These are phyloP conservation scores for Ascoidea asiatica DNA, from an alignment of 805 yeast genomes.

Conservation along the genomic window DNA sequence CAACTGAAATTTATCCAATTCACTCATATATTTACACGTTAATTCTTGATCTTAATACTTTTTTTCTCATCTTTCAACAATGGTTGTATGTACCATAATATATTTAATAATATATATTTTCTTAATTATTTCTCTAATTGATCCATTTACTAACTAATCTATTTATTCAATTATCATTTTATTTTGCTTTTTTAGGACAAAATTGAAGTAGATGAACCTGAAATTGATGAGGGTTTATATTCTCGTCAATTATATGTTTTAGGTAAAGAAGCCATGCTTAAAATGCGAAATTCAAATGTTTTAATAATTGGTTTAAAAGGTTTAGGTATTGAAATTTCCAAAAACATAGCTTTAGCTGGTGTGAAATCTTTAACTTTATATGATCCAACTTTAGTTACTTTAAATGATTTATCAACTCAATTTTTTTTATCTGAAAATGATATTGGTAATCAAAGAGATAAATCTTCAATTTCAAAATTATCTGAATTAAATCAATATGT, in stretches of 20 bases:
- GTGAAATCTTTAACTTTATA: conserved; percentile 80
- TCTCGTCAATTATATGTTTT: conserved; percentile 93
- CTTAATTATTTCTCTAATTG: too few species aligned
- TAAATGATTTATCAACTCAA: conserved; percentile 77
- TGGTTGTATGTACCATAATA: too few species aligned
- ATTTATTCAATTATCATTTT: too few species aligned
- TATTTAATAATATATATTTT: too few species aligned
- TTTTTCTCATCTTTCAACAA: too few species aligned
- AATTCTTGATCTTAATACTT: too few species aligned
- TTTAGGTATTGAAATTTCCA: conserved; percentile 90
- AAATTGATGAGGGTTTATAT: conserved; percentile 87
- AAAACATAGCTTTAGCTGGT: conserved; percentile 93
- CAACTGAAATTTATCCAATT: too few species aligned
- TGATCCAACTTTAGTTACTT: conserved; percentile 59
- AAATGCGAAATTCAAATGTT: conserved; percentile 91
- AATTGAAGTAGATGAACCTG: conserved; percentile 12
- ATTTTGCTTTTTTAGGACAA: too few species aligned
- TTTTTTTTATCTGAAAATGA: conserved; percentile 66
- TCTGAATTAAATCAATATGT: conserved; percentile 84
- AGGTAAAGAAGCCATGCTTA: conserved; percentile 97
- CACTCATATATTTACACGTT: too few species aligned
- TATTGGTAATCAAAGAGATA: conserved; percentile 63
- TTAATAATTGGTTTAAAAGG: conserved; percentile 84
- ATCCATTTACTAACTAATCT: too few species aligned
- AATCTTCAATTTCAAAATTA: conserved; percentile 49